Conservation (phyloP, 768 basidiomycete genomes). For the Boletales sp. region DNA sequence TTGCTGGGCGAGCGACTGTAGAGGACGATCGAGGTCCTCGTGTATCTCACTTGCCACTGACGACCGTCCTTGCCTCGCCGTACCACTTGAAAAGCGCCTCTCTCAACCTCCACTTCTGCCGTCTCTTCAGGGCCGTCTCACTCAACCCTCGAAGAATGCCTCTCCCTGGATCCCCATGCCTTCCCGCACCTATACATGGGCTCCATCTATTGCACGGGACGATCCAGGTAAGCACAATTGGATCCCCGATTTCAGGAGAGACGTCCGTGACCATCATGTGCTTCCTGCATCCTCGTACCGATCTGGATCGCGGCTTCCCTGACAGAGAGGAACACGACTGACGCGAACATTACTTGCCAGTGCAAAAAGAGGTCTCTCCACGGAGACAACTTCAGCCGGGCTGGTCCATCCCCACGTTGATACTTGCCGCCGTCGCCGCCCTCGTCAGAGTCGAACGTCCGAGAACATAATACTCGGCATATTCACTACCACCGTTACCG, state of each 20-base stretch:
- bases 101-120: constrained; percentile 31
- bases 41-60: constrained; percentile 18
- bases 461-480: neutral
- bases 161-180: constrained; percentile 32
- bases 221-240: constrained; percentile 32
- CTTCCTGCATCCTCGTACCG: constrained; percentile 31
- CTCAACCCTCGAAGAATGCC: constrained; percentile 40
- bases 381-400: constrained; percentile 32
- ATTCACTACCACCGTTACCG: constrained; percentile 22
- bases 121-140: constrained; percentile 38
- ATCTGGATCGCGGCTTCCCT: constrained; percentile 32
- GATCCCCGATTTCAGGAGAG: constrained; percentile 28
- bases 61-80: constrained; percentile 20
- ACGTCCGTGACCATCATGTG: constrained; percentile 35
- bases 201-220: constrained; percentile 32
- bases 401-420: neutral
- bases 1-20: too few species aligned
- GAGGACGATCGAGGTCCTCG: constrained; percentile 22
- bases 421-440: too few species aligned
- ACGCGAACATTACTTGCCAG: constrained; percentile 28
- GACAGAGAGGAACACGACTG: constrained; percentile 33
- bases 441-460: too few species aligned
- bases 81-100: constrained; percentile 38
- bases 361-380: constrained; percentile 6
- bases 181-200: constrained; percentile 18